Evolutionary conservation across 257 asterid species (phyloP).

Genomic region (Nemophila menziesii): DNA sequence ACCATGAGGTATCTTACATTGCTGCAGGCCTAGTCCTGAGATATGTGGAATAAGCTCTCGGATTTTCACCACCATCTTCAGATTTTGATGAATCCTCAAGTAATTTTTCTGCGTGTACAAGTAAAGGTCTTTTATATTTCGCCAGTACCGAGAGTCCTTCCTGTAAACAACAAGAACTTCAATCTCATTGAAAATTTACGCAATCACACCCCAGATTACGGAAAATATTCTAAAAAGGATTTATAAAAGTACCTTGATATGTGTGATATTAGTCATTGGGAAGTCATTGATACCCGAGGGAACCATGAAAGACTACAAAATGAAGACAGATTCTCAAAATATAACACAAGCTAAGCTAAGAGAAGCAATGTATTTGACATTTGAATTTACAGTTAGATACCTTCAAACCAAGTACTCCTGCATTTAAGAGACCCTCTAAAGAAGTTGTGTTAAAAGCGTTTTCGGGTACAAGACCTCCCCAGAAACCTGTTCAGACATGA

Average conservation of each 20-base stretch:
- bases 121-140: conserved; percentile 71
- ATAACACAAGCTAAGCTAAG: neutral
- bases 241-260: conserved; percentile 53
- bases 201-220: neutral
- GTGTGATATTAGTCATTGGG: conserved; percentile 84
- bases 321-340: neutral
- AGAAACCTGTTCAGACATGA: conserved; percentile 50
- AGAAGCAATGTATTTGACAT: neutral
- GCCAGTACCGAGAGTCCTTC: conserved; percentile 74
- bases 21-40: conserved; percentile 86
- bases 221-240: neutral
- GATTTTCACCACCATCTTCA: conserved; percentile 24
- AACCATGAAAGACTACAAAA: conserved; percentile 83
- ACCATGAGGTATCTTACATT: conserved; percentile 46
- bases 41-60: conserved; percentile 72
- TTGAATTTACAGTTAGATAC: conserved; percentile 14
- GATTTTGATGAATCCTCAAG: conserved; percentile 20
- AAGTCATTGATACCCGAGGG: conserved; percentile 97
- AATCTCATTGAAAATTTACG: neutral
- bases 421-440: conserved; percentile 70
- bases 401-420: conserved; percentile 98
- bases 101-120: conserved; percentile 79
- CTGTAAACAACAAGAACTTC: conserved; percentile 16
- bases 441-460: conserved; percentile 66
- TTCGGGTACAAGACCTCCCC: conserved; percentile 99